A percentile compares a stretch with the other conserved stretches of the same genome.
phyloP scores from a whole-genome alignment of 805 yeast genomes.

The Scheffersomyces lignosus region DNA sequence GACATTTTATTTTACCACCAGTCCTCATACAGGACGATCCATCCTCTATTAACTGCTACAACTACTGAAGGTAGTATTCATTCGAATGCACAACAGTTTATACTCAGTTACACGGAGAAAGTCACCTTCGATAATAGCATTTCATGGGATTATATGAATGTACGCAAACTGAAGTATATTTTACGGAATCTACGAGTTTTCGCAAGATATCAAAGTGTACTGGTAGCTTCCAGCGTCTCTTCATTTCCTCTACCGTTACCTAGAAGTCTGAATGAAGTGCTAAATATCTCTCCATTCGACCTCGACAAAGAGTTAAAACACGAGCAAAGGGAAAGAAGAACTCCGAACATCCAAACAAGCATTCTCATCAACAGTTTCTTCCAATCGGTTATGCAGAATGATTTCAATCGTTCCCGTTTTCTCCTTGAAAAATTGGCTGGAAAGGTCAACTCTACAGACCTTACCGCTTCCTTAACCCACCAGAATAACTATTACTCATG shows the following conservation, averaged over 20 bases:
- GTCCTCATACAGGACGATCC: too few species aligned
- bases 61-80: too few species aligned
- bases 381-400: slow-evolving; percentile 12
- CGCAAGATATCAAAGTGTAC: too few species aligned
- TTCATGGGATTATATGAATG: too few species aligned
- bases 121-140: too few species aligned
- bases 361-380: slow-evolving; percentile 14
- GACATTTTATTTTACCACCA: too few species aligned
- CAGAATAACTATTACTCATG: slow-evolving; percentile 13
- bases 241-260: not conserved
- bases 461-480: slow-evolving; percentile 1
- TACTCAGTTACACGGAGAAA: too few species aligned
- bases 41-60: too few species aligned
- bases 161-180: too few species aligned
- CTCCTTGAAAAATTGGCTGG: slow-evolving; percentile 7
- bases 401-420: slow-evolving; percentile 10
- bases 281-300: slow-evolving; percentile 1
- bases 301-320: not conserved
- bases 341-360: slow-evolving; percentile 8
- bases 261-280: not conserved
- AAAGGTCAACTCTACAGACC: slow-evolving; percentile 4
- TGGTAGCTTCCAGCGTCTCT: too few species aligned
- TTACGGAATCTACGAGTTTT: too few species aligned
- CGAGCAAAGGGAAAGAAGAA: not conserved
- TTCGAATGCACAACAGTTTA: too few species aligned